Evolutionary conservation across 805 yeast species (phyloP).

Genomic region (Lachancea lanzarotensis): DNA sequence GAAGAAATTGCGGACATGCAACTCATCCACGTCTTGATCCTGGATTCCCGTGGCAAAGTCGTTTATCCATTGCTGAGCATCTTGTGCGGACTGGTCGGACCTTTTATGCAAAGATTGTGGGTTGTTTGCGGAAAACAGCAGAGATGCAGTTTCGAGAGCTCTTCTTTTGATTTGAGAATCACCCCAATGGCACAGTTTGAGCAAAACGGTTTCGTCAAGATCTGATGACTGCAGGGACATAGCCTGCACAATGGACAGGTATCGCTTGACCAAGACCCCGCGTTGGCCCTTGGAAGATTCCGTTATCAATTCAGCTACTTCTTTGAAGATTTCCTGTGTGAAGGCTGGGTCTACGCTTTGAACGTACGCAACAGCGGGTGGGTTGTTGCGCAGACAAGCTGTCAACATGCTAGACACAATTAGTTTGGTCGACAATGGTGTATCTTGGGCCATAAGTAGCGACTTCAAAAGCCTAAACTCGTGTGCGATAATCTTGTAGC

Average conservation of each 20-base stretch:
- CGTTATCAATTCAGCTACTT: constrained; percentile 13
- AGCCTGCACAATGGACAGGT: constrained; percentile 25
- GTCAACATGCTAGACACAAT: constrained; percentile 54
- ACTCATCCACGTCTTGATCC: constrained; percentile 31
- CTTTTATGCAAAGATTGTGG: constrained; percentile 10
- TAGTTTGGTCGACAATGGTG: constrained; percentile 37
- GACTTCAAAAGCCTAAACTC: constrained; percentile 22
- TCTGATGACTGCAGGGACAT: constrained; percentile 15
- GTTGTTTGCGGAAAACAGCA: constrained; percentile 10
- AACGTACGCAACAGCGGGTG: constrained; percentile 44
- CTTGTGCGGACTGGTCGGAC: constrained; percentile 7
- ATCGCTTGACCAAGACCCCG: constrained; percentile 20
- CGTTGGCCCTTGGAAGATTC: constrained; percentile 1
- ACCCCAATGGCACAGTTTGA: constrained; percentile 13
- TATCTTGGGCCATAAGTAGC: constrained; percentile 13
- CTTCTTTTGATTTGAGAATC: constrained; percentile 25
- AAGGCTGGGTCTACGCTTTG: constrained; percentile 31
- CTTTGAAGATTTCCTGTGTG: constrained; percentile 33
- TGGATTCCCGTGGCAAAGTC: constrained; percentile 24
- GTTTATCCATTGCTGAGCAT: constrained; percentile 24
- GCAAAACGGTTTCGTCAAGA: constrained; percentile 16
- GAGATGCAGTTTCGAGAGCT: constrained; percentile 26
- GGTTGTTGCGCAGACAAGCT: constrained; percentile 68
- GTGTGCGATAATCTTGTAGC: constrained; percentile 38
- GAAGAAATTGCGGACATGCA: constrained; percentile 39